Evolutionary conservation across 116 monocot genomes (phyloP).

Genomic region (Cymodocea nodosa): DNA sequence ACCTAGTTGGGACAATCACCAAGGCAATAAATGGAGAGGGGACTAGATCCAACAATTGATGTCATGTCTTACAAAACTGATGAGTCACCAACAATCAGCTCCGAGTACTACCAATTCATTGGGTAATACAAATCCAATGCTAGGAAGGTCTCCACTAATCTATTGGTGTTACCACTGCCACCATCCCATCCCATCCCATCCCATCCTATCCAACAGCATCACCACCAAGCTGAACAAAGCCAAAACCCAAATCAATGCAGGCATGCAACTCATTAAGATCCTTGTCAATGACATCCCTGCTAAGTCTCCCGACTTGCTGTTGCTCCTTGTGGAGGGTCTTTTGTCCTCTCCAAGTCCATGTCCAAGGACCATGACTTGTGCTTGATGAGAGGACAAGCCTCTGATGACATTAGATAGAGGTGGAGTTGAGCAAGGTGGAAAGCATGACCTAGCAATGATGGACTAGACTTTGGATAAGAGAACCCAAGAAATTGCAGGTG

Average conservation of each 20-base stretch:
- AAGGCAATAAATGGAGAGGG: slow-evolving; percentile 11
- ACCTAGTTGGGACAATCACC: slow-evolving; percentile 31
- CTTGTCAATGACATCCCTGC: slow-evolving; percentile 15
- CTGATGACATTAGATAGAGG: neutral
- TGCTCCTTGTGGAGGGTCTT: slow-evolving; percentile 13
- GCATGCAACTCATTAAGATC: slow-evolving; percentile 15
- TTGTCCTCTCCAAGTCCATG: slow-evolving; percentile 18
- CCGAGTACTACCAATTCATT: slow-evolving; percentile 7
- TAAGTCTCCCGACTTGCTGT: slow-evolving; percentile 17
- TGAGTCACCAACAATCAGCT: neutral
- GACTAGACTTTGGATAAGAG: too few species aligned
- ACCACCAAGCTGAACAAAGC: neutral
- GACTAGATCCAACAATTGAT: slow-evolving; percentile 7
- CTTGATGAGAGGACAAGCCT: slow-evolving; percentile 8
- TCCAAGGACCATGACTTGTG: slow-evolving; percentile 27
- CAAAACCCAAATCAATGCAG: slow-evolving; percentile 8
- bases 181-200: neutral
- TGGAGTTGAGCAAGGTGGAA: too few species aligned
- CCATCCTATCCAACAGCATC: too few species aligned
- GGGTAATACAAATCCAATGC: slow-evolving; percentile 21
- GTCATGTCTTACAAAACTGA: neutral
- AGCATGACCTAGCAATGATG: too few species aligned
- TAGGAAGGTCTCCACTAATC: slow-evolving; percentile 10
- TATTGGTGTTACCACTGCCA: neutral
- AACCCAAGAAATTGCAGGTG: too few species aligned